phyloP scores from a whole-genome alignment of 495 filamentous ascomycete genomes.

The Melanomma pulvis-pyrius region DNA sequence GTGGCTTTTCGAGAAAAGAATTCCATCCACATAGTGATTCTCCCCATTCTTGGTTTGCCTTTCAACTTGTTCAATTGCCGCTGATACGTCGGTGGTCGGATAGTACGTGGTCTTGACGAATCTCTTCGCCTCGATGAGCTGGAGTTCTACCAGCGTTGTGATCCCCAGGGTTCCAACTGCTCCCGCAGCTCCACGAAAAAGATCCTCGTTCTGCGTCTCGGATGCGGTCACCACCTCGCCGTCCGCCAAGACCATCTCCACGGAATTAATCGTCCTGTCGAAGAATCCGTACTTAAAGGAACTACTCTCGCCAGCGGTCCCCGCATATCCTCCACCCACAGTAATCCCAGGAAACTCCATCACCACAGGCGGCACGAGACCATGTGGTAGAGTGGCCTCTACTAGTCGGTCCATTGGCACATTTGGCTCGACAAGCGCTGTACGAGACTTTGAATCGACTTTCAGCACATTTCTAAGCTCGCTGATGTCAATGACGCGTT shows the following conservation, averaged over 20 bases:
- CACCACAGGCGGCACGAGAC: constrained; percentile 60
- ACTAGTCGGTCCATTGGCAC: constrained; percentile 67
- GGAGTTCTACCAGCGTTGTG: constrained; percentile 58
- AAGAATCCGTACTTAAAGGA: constrained; percentile 64
- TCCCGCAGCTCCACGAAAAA: constrained; percentile 60
- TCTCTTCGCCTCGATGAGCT: constrained; percentile 55
- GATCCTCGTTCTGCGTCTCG: constrained; percentile 47
- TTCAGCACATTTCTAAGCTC: constrained; percentile 41
- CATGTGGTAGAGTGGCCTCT: constrained; percentile 54
- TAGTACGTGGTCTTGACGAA: constrained; percentile 61
- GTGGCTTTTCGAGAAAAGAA: constrained; percentile 54
- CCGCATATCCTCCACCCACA: constrained; percentile 63
- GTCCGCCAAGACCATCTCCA: constrained; percentile 64
- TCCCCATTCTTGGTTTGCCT: constrained; percentile 43
- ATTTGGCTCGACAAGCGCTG: constrained; percentile 63
- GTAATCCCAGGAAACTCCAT: constrained; percentile 70
- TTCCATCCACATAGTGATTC: constrained; percentile 48
- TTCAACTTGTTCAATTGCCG: constrained; percentile 43
- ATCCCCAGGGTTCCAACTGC: constrained; percentile 61
- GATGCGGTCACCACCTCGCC: constrained; percentile 54
- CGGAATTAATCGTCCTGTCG: constrained; percentile 54
- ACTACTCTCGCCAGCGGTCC: constrained; percentile 62
- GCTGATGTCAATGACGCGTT: constrained; percentile 58
- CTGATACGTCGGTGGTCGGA: constrained; percentile 43
- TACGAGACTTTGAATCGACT: constrained; percentile 46